A percentile compares a stretch with the other conserved stretches of the same genome.
These are phyloP conservation scores for Aphanomyces astaci DNA, from an alignment of 352 stramenopile genomes.

Conservation along the genomic window DNA sequence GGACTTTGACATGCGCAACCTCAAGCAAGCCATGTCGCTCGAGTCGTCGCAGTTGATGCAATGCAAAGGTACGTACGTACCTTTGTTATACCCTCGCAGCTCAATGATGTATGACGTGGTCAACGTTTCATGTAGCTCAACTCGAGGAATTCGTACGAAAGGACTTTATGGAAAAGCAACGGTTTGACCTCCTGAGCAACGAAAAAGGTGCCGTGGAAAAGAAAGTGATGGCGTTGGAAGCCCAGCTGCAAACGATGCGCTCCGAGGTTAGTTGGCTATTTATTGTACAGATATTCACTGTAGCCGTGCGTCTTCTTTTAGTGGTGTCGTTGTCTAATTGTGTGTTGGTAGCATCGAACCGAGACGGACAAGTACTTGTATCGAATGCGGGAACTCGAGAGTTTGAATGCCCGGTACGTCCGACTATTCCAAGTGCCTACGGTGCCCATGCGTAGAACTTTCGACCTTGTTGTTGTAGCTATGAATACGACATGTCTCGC, in stretches of 20 bases:
- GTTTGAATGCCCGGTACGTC: constrained; percentile 34
- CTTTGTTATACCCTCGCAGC: too few species aligned
- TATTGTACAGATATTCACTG: too few species aligned
- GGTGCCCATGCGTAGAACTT: too few species aligned
- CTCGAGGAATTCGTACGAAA: constrained; percentile 40
- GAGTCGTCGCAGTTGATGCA: constrained; percentile 30
- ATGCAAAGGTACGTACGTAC: constrained; percentile 26
- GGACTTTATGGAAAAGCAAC: constrained; percentile 38
- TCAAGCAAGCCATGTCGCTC: constrained; percentile 28
- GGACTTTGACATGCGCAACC: constrained; percentile 32
- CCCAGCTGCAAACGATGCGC: constrained; percentile 27
- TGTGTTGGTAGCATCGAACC: constrained; percentile 30
- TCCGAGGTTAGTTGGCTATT: too few species aligned
- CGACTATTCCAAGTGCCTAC: not conserved
- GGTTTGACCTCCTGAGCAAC: constrained; percentile 28
- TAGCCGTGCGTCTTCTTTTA: too few species aligned
- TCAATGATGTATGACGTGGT: not conserved
- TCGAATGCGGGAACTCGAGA: constrained; percentile 40
- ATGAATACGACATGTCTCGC: constrained; percentile 39
- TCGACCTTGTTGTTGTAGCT: not conserved
- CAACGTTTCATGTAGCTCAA: constrained; percentile 22
- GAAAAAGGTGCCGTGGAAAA: constrained; percentile 36
- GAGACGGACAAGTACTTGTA: constrained; percentile 43
- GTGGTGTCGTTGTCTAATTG: too few species aligned
- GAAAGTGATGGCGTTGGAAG: constrained; percentile 30